Conservation (phyloP, 768 basidiomycete genomes). For the Suillus discolor region DNA sequence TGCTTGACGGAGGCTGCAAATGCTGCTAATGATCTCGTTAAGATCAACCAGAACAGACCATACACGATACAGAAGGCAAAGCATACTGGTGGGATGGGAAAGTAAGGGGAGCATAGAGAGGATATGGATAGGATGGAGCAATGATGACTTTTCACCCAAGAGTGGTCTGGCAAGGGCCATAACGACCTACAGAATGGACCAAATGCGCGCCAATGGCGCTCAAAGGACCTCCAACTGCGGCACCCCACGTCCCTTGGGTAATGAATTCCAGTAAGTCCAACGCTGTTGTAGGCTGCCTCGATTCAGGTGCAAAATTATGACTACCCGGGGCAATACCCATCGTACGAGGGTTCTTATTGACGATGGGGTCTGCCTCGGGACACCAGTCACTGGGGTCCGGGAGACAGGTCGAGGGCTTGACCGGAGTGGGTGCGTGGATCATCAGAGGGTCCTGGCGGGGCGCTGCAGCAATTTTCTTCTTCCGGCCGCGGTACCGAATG, state of each 20-base stretch:
- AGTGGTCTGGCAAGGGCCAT: conserved; percentile 20
- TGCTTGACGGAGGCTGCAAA: neutral
- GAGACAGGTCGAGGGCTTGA: conserved; percentile 14
- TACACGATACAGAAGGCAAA: conserved; percentile 5
- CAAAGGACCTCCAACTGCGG: conserved; percentile 30
- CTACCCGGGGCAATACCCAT: conserved; percentile 33
- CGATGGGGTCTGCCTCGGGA: conserved; percentile 32
- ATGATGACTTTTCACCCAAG: conserved; percentile 17
- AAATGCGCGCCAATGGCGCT: conserved; percentile 26
- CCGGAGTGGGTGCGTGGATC: conserved; percentile 19
- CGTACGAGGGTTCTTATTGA: conserved; percentile 29
- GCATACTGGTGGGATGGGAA: conserved; percentile 1
- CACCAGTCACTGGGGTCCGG: conserved; percentile 28
- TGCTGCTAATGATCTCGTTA: conserved; percentile 2
- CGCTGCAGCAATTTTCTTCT: neutral
- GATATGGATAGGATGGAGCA: neutral
- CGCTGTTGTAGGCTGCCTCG: conserved; percentile 20
- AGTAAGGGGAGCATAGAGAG: conserved; percentile 3
- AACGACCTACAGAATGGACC: conserved; percentile 21
- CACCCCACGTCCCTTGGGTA: conserved; percentile 16
- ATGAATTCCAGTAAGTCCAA: conserved; percentile 32
- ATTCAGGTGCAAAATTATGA: conserved; percentile 8
- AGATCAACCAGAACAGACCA: conserved; percentile 3
- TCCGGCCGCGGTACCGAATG: neutral
- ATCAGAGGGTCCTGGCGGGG: conserved; percentile 7